Evolutionary conservation across 1,284 basidiomycete genomes (phyloP), one percentile per base, ranked within the genome.

Genomic region (Fereydounia khargensis): DNA sequence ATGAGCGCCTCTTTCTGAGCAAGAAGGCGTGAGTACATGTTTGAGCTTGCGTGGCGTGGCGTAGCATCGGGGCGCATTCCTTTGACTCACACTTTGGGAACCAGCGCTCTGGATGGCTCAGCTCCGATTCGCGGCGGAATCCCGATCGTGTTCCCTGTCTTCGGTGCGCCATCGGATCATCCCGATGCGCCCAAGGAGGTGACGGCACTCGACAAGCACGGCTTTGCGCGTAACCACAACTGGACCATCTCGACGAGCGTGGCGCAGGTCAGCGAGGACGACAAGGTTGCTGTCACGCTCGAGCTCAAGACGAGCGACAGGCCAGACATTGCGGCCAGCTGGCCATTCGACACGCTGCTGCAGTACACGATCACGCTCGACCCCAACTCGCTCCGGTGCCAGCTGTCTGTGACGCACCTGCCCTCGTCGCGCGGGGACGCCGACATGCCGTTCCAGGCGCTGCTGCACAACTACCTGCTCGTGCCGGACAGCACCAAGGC

Each of bases 381-480:
- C 10, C 47, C 63, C 3, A 32, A 57, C 24, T 20, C 52, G 17
- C 70, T 77, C 37, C 37, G 41, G 14, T 69, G 70, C 37, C 44
- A 48, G 24, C 69, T 77, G 44, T 60, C 57, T 19, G 67, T 77
- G 28, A 43, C 58, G 36, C 57, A 77, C 35, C 20, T 47, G 21
- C 18, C 42, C 5, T 23, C 48, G 20, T 22, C 38, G 9, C 44
- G 33, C 16, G 51, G 28, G 36, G 58, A 48, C 5, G 36, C 28
- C 39, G 66, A 50, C 2, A 42, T 78, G 45, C 59, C 65, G 9
- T 77, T 78, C 72, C 77, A 78, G 39, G 73, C 77, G 2, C 65
- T 78, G 17, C 62, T 78, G 18, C 77, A 78, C 68, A 73, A 75
- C 34, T 70, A 68, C 45, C 35, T 68, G 11, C 46, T 46, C 11